phyloP scores from a whole-genome alignment of 257 asterid genomes.

The Scutellaria minor region DNA sequence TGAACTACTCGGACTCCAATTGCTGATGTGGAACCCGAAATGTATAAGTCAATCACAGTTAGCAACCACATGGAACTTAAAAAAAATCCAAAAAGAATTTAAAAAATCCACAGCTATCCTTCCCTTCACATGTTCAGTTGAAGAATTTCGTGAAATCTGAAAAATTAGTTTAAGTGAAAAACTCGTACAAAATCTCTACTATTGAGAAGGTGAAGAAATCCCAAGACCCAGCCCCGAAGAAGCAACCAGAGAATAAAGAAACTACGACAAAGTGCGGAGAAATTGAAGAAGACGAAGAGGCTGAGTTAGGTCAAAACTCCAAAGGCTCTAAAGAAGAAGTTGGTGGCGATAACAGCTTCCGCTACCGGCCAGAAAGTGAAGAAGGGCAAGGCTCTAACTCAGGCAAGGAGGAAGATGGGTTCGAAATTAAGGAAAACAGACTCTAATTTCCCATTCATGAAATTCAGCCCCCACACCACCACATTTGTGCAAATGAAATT shows the following conservation, averaged over 20 bases:
- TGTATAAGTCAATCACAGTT: too few species aligned
- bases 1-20: too few species aligned
- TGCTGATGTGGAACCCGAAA: too few species aligned
- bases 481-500: too few species aligned
- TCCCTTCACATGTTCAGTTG: constrained; percentile 35
- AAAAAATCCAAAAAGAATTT: too few species aligned
- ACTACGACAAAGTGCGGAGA: constrained; percentile 32
- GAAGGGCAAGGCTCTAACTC: neutral
- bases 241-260: neutral
- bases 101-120: too few species aligned
- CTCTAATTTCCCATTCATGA: too few species aligned
- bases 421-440: constrained; percentile 9
- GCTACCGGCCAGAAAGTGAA: constrained; percentile 28
- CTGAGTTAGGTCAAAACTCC: constrained; percentile 63
- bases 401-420: constrained; percentile 32
- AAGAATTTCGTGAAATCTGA: constrained; percentile 57
- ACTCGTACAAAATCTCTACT: constrained; percentile 54
- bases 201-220: constrained; percentile 37
- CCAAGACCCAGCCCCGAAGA: constrained; percentile 8
- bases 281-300: constrained; percentile 51
- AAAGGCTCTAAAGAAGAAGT: constrained; percentile 50
- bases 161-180: constrained; percentile 49
- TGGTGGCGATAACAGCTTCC: constrained; percentile 20
- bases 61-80: too few species aligned
- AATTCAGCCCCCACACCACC: too few species aligned